A percentile compares a stretch with the other conserved stretches of the same genome.
Conservation (phyloP, 441 rosid species). For the Aquilaria agallochum region DNA sequence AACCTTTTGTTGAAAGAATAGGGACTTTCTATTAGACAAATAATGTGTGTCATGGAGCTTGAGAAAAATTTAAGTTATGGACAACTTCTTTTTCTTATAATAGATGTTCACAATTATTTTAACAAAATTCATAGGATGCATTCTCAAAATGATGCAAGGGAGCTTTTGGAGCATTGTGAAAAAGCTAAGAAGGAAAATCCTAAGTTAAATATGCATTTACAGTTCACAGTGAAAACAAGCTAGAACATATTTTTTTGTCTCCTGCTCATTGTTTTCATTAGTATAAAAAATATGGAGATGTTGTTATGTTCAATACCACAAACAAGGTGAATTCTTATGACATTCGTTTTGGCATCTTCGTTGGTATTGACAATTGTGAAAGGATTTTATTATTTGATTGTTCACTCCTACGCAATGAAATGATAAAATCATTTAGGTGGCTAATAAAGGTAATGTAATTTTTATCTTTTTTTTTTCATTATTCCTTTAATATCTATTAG, state of each 20-base stretch:
- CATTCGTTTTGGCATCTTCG: conserved; percentile 4
- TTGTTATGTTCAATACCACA: background rate
- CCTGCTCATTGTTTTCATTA: background rate
- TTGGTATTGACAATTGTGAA: background rate
- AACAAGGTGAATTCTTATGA: conserved; percentile 7
- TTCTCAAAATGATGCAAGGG: background rate
- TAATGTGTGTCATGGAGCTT: background rate
- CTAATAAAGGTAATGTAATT: conserved; percentile 4
- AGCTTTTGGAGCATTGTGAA: too few relatives aligned
- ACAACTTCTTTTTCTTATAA: background rate
- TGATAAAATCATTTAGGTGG: conserved; percentile 3
- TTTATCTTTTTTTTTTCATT: background rate
- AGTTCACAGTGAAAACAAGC: background rate
- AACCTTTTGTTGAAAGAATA: background rate
- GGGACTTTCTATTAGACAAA: background rate
- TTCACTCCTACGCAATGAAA: conserved; percentile 4
- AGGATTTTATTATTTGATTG: conserved; percentile 8
- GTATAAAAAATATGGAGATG: conserved; percentile 7
- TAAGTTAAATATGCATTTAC: conserved; percentile 4
- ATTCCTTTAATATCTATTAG: background rate
- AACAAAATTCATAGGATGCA: background rate
- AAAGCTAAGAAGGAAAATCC: background rate
- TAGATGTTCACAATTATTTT: background rate
- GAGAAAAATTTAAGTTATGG: too few relatives aligned
- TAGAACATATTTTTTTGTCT: conserved; percentile 1